A percentile compares a stretch with the other conserved stretches of the same genome.
Conservation (phyloP, 495 filamentous ascomycete genomes). For the Geopyxis carbonaria region DNA sequence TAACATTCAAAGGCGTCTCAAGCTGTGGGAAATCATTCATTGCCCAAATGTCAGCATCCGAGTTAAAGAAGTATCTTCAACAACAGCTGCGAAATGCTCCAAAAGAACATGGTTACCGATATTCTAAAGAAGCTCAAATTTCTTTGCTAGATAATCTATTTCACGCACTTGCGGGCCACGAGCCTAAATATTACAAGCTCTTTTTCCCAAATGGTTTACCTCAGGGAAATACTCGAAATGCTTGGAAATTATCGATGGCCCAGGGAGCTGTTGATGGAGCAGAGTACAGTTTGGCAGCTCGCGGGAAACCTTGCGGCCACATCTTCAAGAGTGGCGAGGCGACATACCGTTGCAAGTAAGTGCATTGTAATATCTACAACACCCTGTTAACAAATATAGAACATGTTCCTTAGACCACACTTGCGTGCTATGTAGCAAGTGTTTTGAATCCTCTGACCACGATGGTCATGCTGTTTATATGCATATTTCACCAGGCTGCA, state of each 20-base stretch:
- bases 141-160: conserved; percentile 66
- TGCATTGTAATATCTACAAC: background rate
- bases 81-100: conserved; percentile 41
- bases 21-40: too few relatives aligned
- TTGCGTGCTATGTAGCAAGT: conserved; percentile 71
- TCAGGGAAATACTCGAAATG: conserved; percentile 22
- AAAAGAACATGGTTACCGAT: conserved; percentile 48
- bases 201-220: conserved; percentile 68
- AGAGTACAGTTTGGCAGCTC: conserved; percentile 81
- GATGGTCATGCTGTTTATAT: conserved; percentile 82
- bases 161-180: conserved; percentile 60
- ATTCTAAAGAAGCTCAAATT: conserved; percentile 47
- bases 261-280: conserved; percentile 87
- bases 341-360: conserved; percentile 65
- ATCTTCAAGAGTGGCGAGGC: conserved; percentile 88
- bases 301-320: conserved; percentile 91
- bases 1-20: too few relatives aligned
- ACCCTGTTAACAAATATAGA: conserved; percentile 7
- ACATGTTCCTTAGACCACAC: conserved; percentile 82
- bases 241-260: conserved; percentile 62
- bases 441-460: conserved; percentile 90
- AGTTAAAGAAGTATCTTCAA: conserved; percentile 13
- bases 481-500: conserved; percentile 69
- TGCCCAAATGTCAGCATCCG: conserved; percentile 6
- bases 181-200: conserved; percentile 49